Conservation (phyloP, 2,329 filamentous ascomycete genomes). For the Cercospora zeina region DNA sequence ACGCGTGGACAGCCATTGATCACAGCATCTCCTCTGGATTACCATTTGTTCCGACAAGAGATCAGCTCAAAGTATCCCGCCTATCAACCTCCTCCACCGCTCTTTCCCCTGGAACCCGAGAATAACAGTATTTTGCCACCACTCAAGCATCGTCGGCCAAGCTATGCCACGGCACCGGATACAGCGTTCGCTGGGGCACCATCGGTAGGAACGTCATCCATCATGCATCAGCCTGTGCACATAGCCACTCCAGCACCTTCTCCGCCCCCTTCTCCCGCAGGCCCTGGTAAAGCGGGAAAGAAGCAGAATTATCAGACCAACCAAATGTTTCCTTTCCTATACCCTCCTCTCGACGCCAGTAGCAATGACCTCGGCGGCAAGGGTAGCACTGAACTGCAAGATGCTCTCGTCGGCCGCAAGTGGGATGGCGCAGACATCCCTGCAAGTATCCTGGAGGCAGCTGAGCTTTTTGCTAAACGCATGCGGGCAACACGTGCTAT, state of each 20-base stretch:
- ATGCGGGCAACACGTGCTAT: constrained; percentile 91
- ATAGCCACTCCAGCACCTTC: constrained; percentile 98
- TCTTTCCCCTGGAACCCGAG: constrained; percentile 83
- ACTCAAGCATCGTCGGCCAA: constrained; percentile 68
- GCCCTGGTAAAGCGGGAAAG: constrained; percentile 82
- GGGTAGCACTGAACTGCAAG: constrained; percentile 76
- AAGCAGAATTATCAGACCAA: constrained; percentile 99
- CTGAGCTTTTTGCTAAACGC: constrained; percentile 82
- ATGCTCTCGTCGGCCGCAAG: constrained; percentile 73
- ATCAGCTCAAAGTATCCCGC: constrained; percentile 97
- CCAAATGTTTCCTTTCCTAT: constrained; percentile 97
- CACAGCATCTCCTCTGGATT: constrained; percentile 90
- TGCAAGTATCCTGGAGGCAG: constrained; percentile 90
- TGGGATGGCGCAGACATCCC: constrained; percentile 96
- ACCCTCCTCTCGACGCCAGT: constrained; percentile 83
- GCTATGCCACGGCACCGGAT: constrained; percentile 35
- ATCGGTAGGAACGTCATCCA: constrained; percentile 61
- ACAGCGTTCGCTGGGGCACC: constrained; percentile 50
- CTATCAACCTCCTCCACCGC: constrained; percentile 82
- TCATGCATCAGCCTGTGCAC: constrained; percentile 92
- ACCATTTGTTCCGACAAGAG: constrained; percentile 93
- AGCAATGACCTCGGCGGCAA: constrained; percentile 92
- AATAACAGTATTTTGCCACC: constrained; percentile 89
- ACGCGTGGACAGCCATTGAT: constrained; percentile 72
- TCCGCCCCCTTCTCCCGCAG: constrained; percentile 87